These are phyloP conservation scores for Ceratobasidium theobromae DNA, from an alignment of 1,284 basidiomycete genomes.

Conservation along the genomic window DNA sequence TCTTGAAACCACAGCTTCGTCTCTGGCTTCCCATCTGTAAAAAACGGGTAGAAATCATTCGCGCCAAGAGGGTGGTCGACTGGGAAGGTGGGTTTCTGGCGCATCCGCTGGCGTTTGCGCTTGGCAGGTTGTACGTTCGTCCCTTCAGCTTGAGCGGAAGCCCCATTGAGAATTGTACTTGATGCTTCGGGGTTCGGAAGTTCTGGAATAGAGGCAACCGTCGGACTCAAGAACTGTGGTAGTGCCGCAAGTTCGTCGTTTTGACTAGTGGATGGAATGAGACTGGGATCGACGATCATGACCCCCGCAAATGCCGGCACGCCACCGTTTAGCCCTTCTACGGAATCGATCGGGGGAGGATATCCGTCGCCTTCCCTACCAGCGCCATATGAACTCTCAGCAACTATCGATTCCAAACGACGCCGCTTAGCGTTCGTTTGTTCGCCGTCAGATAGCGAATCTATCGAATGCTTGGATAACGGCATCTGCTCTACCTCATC, in stretches of 20 bases:
- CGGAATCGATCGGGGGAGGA: neutral
- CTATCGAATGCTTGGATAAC: too few relatives aligned
- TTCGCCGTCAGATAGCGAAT: neutral
- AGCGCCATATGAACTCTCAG: too few relatives aligned
- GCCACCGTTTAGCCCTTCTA: too few relatives aligned
- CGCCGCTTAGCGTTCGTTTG: neutral
- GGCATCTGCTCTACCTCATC: too few relatives aligned
- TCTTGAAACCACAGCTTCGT: constrained; percentile 25
- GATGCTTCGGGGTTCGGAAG: neutral
- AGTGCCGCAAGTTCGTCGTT: neutral
- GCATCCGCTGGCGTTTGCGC: neutral
- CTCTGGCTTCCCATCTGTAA: neutral
- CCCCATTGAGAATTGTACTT: neutral
- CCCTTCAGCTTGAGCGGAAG: neutral
- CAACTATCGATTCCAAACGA: neutral
- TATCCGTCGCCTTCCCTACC: too few relatives aligned
- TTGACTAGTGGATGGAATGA: too few relatives aligned
- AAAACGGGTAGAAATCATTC: constrained; percentile 13
- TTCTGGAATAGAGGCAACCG: too few relatives aligned
- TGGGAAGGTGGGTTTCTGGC: constrained; percentile 5
- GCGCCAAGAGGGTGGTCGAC: constrained; percentile 13
- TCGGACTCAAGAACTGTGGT: too few relatives aligned
- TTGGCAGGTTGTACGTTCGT: neutral
- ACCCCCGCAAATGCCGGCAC: too few relatives aligned
- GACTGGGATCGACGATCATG: too few relatives aligned